These are phyloP conservation scores for Phytopythium ostracodes DNA, from an alignment of 352 stramenopile genomes.

Conservation along the genomic window DNA sequence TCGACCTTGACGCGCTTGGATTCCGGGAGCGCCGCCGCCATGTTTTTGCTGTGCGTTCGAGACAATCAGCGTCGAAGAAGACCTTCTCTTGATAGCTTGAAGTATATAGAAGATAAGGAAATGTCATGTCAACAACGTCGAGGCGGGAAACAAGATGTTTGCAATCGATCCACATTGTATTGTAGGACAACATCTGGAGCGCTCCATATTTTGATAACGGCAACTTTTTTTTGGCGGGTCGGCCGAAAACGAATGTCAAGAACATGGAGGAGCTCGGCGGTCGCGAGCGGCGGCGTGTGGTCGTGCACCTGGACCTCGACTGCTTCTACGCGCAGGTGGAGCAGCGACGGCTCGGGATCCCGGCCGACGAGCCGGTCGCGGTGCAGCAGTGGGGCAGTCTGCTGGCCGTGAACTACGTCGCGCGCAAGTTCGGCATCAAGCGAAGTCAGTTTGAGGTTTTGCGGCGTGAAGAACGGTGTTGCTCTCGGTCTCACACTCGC, in stretches of 20 bases:
- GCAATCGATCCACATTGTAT: background rate
- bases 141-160: too few relatives aligned
- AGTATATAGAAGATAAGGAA: too few relatives aligned
- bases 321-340: slow-evolving; percentile 89
- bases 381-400: slow-evolving; percentile 85
- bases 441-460: slow-evolving; percentile 26
- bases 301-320: slow-evolving; percentile 85
- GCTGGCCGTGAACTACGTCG: slow-evolving; percentile 82
- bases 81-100: too few relatives aligned
- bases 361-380: slow-evolving; percentile 53
- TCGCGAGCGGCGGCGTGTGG: slow-evolving; percentile 31
- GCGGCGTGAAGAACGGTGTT: background rate
- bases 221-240: background rate
- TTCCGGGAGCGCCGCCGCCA: background rate
- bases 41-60: background rate
- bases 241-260: background rate
- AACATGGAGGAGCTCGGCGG: background rate
- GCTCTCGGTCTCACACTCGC: background rate
- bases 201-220: background rate
- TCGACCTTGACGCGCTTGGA: slow-evolving; percentile 3
- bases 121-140: too few relatives aligned
- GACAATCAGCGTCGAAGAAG: background rate
- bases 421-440: slow-evolving; percentile 63
- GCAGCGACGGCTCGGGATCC: slow-evolving; percentile 64
- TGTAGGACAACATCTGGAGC: background rate